These are phyloP conservation scores for Alternaria metachromatica DNA, from an alignment of 2,329 filamentous ascomycete species.

Conservation along the genomic window DNA sequence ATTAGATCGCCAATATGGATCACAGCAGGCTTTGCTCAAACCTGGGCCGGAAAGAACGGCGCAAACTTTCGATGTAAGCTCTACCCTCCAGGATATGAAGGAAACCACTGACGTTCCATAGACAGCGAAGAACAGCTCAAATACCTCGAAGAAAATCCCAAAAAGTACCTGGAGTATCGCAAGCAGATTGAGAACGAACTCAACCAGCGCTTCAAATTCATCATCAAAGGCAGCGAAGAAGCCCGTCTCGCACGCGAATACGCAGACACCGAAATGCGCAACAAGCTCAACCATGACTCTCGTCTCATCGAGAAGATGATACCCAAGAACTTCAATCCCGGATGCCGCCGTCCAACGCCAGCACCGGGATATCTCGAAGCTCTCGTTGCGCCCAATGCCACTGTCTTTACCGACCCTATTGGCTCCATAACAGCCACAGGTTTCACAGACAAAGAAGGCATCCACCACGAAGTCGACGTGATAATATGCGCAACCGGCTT, in stretches of 20 bases:
- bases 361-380: conserved; percentile 33
- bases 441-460: conserved; percentile 29
- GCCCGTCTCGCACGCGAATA: conserved; percentile 53
- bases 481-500: conserved; percentile 54
- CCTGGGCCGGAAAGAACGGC: conserved; percentile 55
- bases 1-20: conserved; percentile 57
- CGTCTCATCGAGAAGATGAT: conserved; percentile 54
- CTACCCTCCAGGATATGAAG: no score
- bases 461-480: conserved; percentile 46
- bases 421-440: conserved; percentile 25
- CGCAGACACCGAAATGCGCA: conserved; percentile 49
- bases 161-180: conserved; percentile 56
- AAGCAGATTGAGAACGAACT: conserved; percentile 59
- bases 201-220: conserved; percentile 62
- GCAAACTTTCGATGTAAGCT: conserved; percentile 53
- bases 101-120: conserved; percentile 8
- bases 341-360: conserved; percentile 33
- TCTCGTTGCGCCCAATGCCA: conserved; percentile 23
- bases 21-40: conserved; percentile 56
- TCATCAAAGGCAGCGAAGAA: conserved; percentile 58
- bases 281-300: conserved; percentile 48
- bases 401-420: conserved; percentile 29
- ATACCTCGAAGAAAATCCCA: conserved; percentile 50
- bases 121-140: conserved; percentile 51
- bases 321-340: conserved; percentile 48